Conservation (phyloP, 2,329 filamentous ascomycete species). For the Niveomyces coronatus region DNA sequence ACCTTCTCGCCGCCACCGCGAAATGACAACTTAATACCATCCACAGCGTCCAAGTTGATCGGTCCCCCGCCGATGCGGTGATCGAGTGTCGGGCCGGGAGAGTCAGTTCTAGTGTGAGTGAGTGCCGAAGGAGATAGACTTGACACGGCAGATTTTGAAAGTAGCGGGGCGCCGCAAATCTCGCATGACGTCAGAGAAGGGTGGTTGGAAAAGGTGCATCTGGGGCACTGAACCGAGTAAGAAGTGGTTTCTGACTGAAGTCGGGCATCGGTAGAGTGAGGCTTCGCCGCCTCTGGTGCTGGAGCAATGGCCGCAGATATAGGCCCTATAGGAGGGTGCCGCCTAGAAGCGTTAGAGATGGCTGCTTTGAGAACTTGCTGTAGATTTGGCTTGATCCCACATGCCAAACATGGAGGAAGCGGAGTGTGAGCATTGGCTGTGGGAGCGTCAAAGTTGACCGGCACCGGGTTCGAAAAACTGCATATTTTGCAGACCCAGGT, state of each 20-base stretch:
- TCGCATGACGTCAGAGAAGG: slow-evolving; percentile 79
- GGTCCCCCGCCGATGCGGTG: slow-evolving; percentile 18
- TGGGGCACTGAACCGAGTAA: slow-evolving; percentile 67
- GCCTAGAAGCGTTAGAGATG: slow-evolving; percentile 61
- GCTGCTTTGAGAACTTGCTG: slow-evolving; percentile 77
- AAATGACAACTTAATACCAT: slow-evolving; percentile 86
- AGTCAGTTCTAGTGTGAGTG: slow-evolving; percentile 47
- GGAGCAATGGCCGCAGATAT: slow-evolving; percentile 12
- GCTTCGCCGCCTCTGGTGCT: background rate
- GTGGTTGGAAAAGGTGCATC: slow-evolving; percentile 92
- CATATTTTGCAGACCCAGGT: slow-evolving; percentile 97
- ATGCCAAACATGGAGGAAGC: slow-evolving; percentile 79
- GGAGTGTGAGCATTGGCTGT: slow-evolving; percentile 70
- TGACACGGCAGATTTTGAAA: slow-evolving; percentile 38
- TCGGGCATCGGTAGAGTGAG: background rate
- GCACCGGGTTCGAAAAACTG: slow-evolving; percentile 86
- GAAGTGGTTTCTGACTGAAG: slow-evolving; percentile 28
- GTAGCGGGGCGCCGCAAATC: slow-evolving; percentile 73
- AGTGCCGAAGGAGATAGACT: slow-evolving; percentile 26
- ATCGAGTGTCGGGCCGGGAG: slow-evolving; percentile 62
- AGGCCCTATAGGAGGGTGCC: slow-evolving; percentile 21
- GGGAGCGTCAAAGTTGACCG: slow-evolving; percentile 83
- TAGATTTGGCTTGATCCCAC: slow-evolving; percentile 84
- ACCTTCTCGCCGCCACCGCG: slow-evolving; percentile 79
- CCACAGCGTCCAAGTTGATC: slow-evolving; percentile 45